Conservation (phyloP, 345 rosid species). For the Salix dunnii region DNA sequence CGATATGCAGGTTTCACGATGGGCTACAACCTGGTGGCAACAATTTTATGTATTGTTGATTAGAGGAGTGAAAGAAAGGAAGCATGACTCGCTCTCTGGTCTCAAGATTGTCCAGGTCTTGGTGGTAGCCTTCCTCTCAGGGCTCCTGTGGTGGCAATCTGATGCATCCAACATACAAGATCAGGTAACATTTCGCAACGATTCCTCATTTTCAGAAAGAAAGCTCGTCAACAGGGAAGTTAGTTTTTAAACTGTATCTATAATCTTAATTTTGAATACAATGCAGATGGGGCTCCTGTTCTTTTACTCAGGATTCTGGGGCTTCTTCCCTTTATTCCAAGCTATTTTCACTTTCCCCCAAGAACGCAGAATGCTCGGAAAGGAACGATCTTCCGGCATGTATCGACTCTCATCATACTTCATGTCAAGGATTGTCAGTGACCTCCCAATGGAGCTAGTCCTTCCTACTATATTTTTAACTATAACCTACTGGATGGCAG, state of each 20-base stretch:
- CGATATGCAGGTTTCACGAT: constrained; percentile 19
- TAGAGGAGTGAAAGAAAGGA: constrained; percentile 54
- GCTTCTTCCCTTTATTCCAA: constrained; percentile 62
- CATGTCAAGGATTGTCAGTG: constrained; percentile 53
- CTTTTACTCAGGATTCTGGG: constrained; percentile 66
- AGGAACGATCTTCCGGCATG: constrained; percentile 82
- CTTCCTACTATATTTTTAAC: constrained; percentile 52
- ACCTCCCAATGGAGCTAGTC: constrained; percentile 74
- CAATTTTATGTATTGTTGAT: constrained; percentile 38
- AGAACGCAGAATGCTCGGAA: constrained; percentile 74
- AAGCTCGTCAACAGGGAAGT: background rate
- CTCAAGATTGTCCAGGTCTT: constrained; percentile 40
- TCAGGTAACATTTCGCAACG: constrained; percentile 37
- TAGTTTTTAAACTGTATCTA: background rate
- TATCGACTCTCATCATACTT: constrained; percentile 81
- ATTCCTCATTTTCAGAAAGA: background rate
- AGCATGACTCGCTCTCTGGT: constrained; percentile 37
- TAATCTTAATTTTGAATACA: background rate
- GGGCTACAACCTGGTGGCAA: constrained; percentile 63
- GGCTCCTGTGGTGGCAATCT: constrained; percentile 54
- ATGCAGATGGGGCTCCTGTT: constrained; percentile 71
- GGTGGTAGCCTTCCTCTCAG: constrained; percentile 29
- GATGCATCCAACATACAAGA: constrained; percentile 46
- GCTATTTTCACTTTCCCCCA: constrained; percentile 81
- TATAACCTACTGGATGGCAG: constrained; percentile 73